These are phyloP conservation scores for Phialophora expanda DNA, from an alignment of 2,329 filamentous ascomycete genomes.

Conservation along the genomic window DNA sequence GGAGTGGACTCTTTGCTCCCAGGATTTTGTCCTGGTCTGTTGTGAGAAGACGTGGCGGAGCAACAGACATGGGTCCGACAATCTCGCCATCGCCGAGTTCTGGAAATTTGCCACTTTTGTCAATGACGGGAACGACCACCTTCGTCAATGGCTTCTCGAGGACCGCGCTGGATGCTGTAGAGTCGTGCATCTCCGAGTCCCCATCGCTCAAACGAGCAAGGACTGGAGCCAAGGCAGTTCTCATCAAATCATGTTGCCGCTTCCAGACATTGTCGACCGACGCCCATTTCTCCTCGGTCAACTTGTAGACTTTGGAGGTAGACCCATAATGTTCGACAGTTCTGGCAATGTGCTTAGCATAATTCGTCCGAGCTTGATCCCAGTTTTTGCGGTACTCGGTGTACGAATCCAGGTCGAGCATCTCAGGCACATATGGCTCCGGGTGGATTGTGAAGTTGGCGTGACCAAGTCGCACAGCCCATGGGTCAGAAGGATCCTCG, in stretches of 20 bases:
- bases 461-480: slow-evolving; percentile 84
- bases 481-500: slow-evolving; percentile 72
- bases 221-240: slow-evolving; percentile 55
- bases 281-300: slow-evolving; percentile 89
- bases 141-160: slow-evolving; percentile 50
- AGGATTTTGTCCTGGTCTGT: slow-evolving; percentile 37
- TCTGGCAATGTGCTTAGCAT: slow-evolving; percentile 84
- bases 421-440: slow-evolving; percentile 74
- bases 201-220: slow-evolving; percentile 48
- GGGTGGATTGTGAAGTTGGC: slow-evolving; percentile 91
- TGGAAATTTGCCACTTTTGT: slow-evolving; percentile 77
- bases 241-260: slow-evolving; percentile 68
- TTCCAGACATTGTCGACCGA: slow-evolving; percentile 79
- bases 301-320: slow-evolving; percentile 83
- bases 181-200: slow-evolving; percentile 36
- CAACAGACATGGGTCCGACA: slow-evolving; percentile 82
- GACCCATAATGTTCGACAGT: slow-evolving; percentile 89
- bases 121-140: slow-evolving; percentile 59
- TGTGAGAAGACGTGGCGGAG: slow-evolving; percentile 39
- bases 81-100: slow-evolving; percentile 88
- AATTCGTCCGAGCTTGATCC: slow-evolving; percentile 82
- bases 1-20: slow-evolving; percentile 51
- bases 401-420: slow-evolving; percentile 64
- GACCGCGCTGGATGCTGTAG: slow-evolving; percentile 31
- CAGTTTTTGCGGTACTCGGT: slow-evolving; percentile 76